phyloP scores from a whole-genome alignment of 2,329 filamentous ascomycete genomes.

The Lachnellula cervina region DNA sequence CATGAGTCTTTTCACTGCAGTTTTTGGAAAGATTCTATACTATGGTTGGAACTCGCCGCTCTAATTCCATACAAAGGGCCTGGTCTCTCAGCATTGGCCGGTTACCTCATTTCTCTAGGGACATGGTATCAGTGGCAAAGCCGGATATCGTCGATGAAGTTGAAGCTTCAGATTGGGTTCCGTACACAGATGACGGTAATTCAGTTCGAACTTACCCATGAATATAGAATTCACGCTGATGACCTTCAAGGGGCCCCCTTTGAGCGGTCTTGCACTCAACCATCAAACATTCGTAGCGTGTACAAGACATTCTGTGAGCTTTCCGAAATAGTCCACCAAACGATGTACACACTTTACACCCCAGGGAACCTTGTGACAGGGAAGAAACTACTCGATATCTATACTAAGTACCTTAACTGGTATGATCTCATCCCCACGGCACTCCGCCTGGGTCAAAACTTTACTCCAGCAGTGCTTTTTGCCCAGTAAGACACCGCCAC shows the following conservation, averaged over 20 bases:
- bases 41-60: neutral
- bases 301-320: slow-evolving; percentile 67
- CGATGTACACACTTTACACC: slow-evolving; percentile 57
- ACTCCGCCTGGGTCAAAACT: slow-evolving; percentile 61
- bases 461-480: slow-evolving; percentile 68
- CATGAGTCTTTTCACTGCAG: slow-evolving; percentile 43
- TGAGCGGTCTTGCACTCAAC: slow-evolving; percentile 56
- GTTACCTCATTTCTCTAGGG: slow-evolving; percentile 55
- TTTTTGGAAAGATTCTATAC: slow-evolving; percentile 50
- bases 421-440: slow-evolving; percentile 62
- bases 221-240: neutral
- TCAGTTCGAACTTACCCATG: neutral
- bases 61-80: slow-evolving; percentile 38
- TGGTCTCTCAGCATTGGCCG: slow-evolving; percentile 62
- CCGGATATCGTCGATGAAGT: slow-evolving; percentile 56
- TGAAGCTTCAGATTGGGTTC: slow-evolving; percentile 50
- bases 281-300: slow-evolving; percentile 63
- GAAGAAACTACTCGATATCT: slow-evolving; percentile 57
- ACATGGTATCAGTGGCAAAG: slow-evolving; percentile 53
- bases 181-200: slow-evolving; percentile 31
- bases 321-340: slow-evolving; percentile 67
- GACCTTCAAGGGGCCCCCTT: slow-evolving; percentile 36
- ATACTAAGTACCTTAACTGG: slow-evolving; percentile 67
- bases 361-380: slow-evolving; percentile 62
- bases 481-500: slow-evolving; percentile 55